These are phyloP conservation scores for Clonostachys byssicola DNA, from an alignment of 2,329 filamentous ascomycete species.

Conservation along the genomic window DNA sequence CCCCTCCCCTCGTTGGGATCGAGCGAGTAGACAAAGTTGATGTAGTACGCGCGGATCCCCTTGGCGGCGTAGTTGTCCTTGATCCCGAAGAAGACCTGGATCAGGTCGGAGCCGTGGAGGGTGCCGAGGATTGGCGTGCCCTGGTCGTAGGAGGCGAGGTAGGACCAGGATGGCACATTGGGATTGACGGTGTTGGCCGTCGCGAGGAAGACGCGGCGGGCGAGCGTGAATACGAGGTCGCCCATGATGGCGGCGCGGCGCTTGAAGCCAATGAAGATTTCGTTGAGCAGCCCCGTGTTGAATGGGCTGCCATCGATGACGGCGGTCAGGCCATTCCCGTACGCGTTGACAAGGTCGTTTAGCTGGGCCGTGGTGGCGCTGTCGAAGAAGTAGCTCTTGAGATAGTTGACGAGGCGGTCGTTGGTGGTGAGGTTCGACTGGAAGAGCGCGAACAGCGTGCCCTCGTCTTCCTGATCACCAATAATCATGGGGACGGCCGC, in stretches of 20 bases:
- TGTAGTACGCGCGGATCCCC: constrained; percentile 51
- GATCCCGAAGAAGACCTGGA: constrained; percentile 50
- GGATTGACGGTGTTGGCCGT: constrained; percentile 30
- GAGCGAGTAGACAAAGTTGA: constrained; percentile 51
- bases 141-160: constrained; percentile 55
- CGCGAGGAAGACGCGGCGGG: constrained; percentile 36
- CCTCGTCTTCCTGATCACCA: constrained; percentile 63
- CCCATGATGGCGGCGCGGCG: constrained; percentile 58
- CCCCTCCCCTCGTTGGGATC: constrained; percentile 45
- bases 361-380: constrained; percentile 31
- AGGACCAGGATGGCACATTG: constrained; percentile 52
- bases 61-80: constrained; percentile 39
- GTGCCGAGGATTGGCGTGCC: constrained; percentile 59
- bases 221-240: constrained; percentile 51
- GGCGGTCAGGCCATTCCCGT: constrained; percentile 39
- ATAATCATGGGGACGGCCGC: constrained; percentile 58
- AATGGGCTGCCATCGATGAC: constrained; percentile 58
- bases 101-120: constrained; percentile 55
- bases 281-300: constrained; percentile 50
- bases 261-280: constrained; percentile 63
- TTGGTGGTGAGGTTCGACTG: constrained; percentile 54
- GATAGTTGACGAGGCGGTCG: constrained; percentile 45
- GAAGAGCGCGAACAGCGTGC: constrained; percentile 57
- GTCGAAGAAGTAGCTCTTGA: constrained; percentile 45
- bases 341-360: constrained; percentile 45